Base-by-base conservation (phyloP, 768 basidiomycete genomes). In the Calocera viscosa region DNA sequence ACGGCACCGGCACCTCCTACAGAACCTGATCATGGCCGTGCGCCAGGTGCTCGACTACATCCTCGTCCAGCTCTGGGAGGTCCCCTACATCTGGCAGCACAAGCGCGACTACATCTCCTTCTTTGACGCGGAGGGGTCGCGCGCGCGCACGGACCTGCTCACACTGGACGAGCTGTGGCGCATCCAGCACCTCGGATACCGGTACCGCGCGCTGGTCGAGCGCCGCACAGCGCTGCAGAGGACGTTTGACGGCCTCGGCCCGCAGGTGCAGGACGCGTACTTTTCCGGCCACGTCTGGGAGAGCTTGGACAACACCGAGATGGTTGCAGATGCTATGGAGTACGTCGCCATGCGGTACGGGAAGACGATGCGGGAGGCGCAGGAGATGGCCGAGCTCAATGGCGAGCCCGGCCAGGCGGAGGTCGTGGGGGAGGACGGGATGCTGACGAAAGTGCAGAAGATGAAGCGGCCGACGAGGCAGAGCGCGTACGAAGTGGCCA, bases 11-110 rank as follows among this genome's bases (percentile, higher is more conserved):
- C 77, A 83, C 47, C 83, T 90, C 67, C 82, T 87, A 41, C 79
- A 82, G 34, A 82, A 86, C 10, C 80, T 96, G 67, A 86, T 92
- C 67, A 77, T 84, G 68, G 90, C 94, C 1, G 90, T 98, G 68
- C 85, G 87, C 1, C 84, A 81, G 70, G 85, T 88, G 60, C 81
- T 99, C 38, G 82, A 86, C 35, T 90, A 86, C 74, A 81, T 98
- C 66, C 94, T 98, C 76, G 77, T 91, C 64, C 85, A 92, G 47
- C 85, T 91, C 71, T 88, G 90, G 70, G 96, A 99, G 75, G 94
- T 97, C 7, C 93, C 96, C 0, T 94, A 93, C 77, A 86, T 98
- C 69, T 96, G 90, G 89, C 85, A 86, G 19, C 92, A 97, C 80
- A 91, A 90, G 72, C 84, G 90, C 39, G 96, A 99, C 75, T 88